These are phyloP conservation scores for Penicillium mononematosum DNA, from an alignment of 495 filamentous ascomycete genomes.

Conservation along the genomic window DNA sequence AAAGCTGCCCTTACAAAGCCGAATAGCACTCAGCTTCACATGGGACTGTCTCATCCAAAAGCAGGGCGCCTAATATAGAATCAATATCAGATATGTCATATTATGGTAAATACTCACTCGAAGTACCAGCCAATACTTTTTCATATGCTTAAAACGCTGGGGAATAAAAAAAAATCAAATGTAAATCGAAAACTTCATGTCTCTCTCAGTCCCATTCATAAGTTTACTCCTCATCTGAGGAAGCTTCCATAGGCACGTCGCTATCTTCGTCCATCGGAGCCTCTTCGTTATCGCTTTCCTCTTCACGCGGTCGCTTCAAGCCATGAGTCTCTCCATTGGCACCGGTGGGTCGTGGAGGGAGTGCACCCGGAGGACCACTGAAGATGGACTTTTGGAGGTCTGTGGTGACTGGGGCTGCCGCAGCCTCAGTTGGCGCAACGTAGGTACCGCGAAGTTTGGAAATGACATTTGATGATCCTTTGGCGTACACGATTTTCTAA, in stretches of 20 bases:
- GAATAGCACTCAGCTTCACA: no score
- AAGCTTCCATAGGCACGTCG: slow-evolving; percentile 56
- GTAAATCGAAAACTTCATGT: slow-evolving; percentile 2
- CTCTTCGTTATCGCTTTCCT: slow-evolving; percentile 66
- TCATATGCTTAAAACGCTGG: slow-evolving; percentile 9
- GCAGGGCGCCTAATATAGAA: no score
- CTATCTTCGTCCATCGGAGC: slow-evolving; percentile 73
- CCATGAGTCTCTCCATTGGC: slow-evolving; percentile 44
- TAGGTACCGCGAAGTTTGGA: slow-evolving; percentile 90
- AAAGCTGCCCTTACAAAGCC: no score
- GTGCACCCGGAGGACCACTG: slow-evolving; percentile 58
- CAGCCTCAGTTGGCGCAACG: slow-evolving; percentile 56
- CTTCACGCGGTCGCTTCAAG: slow-evolving; percentile 68
- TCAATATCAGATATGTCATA: no score
- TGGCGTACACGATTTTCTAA: slow-evolving; percentile 86
- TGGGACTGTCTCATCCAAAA: no score
- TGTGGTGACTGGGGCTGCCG: slow-evolving; percentile 59
- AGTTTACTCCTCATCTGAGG: slow-evolving; percentile 48
- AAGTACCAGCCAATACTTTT: background rate
- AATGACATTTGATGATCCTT: slow-evolving; percentile 78
- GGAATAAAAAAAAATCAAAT: slow-evolving; percentile 7
- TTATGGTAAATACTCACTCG: no score
- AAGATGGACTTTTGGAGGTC: slow-evolving; percentile 84
- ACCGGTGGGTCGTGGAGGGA: slow-evolving; percentile 42
- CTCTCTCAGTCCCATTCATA: background rate